Evolutionary conservation across 2,329 filamentous ascomycete genomes (phyloP).

Genomic region (Phoma sp.): DNA sequence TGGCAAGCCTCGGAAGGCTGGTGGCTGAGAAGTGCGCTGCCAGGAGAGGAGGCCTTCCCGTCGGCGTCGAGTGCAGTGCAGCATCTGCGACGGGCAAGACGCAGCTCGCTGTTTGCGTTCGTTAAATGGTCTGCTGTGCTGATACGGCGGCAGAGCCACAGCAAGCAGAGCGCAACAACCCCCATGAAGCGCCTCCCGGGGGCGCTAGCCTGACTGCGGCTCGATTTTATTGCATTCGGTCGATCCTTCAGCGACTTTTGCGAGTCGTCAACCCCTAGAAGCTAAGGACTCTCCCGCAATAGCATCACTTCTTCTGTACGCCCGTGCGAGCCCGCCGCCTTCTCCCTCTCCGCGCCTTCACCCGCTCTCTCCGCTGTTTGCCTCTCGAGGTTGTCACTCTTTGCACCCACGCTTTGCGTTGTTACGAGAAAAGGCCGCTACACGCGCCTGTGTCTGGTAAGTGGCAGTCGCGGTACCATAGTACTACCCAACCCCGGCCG

Average conservation of each 20-base stretch:
- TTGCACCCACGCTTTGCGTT: neutral
- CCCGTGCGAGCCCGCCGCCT: constrained; percentile 17
- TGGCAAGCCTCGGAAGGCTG: neutral
- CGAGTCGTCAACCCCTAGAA: constrained; percentile 14
- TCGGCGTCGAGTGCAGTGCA: neutral
- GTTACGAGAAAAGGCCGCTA: constrained; percentile 6
- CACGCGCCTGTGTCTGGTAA: constrained; percentile 18
- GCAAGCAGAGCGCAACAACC: constrained; percentile 2
- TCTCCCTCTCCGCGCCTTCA: constrained; percentile 12
- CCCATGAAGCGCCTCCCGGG: constrained; percentile 1
- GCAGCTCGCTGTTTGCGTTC: neutral
- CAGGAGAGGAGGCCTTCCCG: neutral
- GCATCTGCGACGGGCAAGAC: neutral
- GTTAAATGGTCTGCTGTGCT: neutral
- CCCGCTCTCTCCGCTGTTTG: constrained; percentile 2
- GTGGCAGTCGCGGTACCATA: neutral
- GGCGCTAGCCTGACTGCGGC: constrained; percentile 10
- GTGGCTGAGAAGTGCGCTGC: neutral
- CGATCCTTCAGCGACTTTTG: constrained; percentile 22
- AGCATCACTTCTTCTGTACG: constrained; percentile 23
- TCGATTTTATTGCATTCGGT: constrained; percentile 26
- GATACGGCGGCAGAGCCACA: neutral
- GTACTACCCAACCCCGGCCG: constrained; percentile 4
- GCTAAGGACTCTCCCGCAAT: constrained; percentile 4
- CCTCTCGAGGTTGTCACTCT: neutral